Evolutionary conservation across 2,329 filamentous ascomycete species (phyloP).

Genomic region (Arthroderma sp.): DNA sequence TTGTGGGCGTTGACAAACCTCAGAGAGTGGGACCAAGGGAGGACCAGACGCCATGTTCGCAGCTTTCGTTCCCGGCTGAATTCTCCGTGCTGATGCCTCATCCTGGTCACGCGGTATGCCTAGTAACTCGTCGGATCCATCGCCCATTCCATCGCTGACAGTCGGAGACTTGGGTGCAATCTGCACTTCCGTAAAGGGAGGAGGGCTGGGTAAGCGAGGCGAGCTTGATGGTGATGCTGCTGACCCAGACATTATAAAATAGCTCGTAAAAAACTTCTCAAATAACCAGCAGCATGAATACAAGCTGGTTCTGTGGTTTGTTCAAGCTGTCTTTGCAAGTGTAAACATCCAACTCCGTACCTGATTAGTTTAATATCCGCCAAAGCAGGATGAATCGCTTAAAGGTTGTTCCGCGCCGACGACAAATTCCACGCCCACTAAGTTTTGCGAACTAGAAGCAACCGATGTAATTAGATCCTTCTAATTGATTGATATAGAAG

Average conservation of each 20-base stretch:
- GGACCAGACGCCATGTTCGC: slow-evolving; percentile 86
- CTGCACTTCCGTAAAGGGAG: slow-evolving; percentile 89
- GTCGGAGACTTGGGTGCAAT: slow-evolving; percentile 67
- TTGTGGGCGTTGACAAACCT: slow-evolving; percentile 42
- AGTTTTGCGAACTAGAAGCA: neutral
- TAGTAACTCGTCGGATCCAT: slow-evolving; percentile 40
- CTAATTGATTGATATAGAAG: neutral
- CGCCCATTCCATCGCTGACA: slow-evolving; percentile 47
- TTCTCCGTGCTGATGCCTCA: slow-evolving; percentile 65
- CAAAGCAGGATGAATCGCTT: neutral
- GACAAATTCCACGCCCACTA: neutral
- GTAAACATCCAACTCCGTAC: slow-evolving; percentile 2
- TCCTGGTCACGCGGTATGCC: slow-evolving; percentile 50
- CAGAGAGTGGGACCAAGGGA: slow-evolving; percentile 69
- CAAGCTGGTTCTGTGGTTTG: neutral
- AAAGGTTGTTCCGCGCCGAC: slow-evolving; percentile 4
- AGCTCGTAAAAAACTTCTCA: neutral
- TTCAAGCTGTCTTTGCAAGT: neutral
- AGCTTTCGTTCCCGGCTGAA: slow-evolving; percentile 85
- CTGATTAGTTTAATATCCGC: neutral
- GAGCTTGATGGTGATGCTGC: slow-evolving; percentile 54
- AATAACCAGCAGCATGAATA: neutral
- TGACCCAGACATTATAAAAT: slow-evolving; percentile 33
- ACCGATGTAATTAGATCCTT: neutral
- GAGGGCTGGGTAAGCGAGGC: slow-evolving; percentile 85